phyloP scores from a whole-genome alignment of 192 early-diverging fungal species.

The Mortierella alpina region DNA sequence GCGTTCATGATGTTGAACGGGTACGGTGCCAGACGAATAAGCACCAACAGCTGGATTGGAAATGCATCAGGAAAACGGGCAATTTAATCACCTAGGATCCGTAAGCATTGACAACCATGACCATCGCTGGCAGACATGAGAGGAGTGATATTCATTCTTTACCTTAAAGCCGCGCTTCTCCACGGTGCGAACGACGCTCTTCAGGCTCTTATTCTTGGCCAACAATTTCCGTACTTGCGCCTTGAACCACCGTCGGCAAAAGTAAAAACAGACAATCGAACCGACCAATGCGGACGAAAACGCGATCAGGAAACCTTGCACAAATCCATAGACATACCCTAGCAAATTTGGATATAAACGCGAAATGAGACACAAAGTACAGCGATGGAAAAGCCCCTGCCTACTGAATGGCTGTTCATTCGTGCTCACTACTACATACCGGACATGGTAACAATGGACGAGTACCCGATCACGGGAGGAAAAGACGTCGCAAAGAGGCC shows the following conservation, averaged over 20 bases:
- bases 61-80: background rate
- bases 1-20: conserved; percentile 75
- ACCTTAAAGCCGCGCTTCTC: conserved; percentile 73
- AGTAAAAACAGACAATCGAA: conserved; percentile 62
- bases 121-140: no score
- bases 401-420: background rate
- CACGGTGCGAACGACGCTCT: conserved; percentile 64
- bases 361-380: background rate
- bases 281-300: conserved; percentile 69
- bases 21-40: conserved; percentile 80
- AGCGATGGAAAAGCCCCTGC: background rate
- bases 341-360: background rate
- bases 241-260: conserved; percentile 62
- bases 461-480: conserved; percentile 76
- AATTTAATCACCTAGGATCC: background rate
- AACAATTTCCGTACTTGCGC: conserved; percentile 56
- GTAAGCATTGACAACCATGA: background rate
- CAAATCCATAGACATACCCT: conserved; percentile 75
- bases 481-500: conserved; percentile 72
- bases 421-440: conserved; percentile 21
- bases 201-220: conserved; percentile 58
- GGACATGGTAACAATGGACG: conserved; percentile 69
- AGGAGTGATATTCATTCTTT: conserved; percentile 1
- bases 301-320: conserved; percentile 65
- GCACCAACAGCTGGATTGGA: conserved; percentile 62